Base-by-base conservation (phyloP, 208 protist species). In the Crithidia brevicula region DNA sequence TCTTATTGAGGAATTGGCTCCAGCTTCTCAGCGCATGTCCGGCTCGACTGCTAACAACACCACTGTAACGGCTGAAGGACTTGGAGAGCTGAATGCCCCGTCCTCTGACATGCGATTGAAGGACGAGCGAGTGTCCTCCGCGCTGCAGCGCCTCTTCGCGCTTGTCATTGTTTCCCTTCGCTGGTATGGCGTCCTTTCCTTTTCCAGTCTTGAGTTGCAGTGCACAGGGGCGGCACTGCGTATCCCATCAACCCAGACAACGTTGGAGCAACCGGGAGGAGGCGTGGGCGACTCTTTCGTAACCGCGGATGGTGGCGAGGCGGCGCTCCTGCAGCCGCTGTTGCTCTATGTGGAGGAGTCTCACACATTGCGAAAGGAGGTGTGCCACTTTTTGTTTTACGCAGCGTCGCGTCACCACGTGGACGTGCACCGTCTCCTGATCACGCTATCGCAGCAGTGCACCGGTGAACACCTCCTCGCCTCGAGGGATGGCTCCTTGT, bases 361-460 rank as follows among this genome's bases (percentile, higher is more conserved):
- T 2, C 4, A 23, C 20, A 33, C 18, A 4, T 3, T 54, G 30
- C 59, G 59, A 10, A 28, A 31, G 1, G 46, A 42, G 1, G 10
- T 65, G 25, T 40, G 45, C 31, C 45, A 30, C 31, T 65, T 65
- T 43, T n/a, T 42, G 3, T 54, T 65, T 18, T n/a, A 20, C 9
- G 30, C 25, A 23, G 33, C 45, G 30, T 34, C 13, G 10, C 59
- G n/a, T 2, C 33, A 54, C 46, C 11, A 27, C 11, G 46, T 65
- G 3, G 46, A 65, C 42, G 46, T 54, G 3, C 22, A 9, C n/a
- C 31, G 15, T n/a, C 20, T 54, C 11, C 45, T 65, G n/a, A 2
- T 15, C 6, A 10, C 31, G 3, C 43, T 27, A 4, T 4, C 16
- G 18, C 27, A 23, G 6, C 18, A 38, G 30, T 25, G 22, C 28